Conservation (phyloP, 1,139 yeast species). For the Starmera stellimalicola region DNA sequence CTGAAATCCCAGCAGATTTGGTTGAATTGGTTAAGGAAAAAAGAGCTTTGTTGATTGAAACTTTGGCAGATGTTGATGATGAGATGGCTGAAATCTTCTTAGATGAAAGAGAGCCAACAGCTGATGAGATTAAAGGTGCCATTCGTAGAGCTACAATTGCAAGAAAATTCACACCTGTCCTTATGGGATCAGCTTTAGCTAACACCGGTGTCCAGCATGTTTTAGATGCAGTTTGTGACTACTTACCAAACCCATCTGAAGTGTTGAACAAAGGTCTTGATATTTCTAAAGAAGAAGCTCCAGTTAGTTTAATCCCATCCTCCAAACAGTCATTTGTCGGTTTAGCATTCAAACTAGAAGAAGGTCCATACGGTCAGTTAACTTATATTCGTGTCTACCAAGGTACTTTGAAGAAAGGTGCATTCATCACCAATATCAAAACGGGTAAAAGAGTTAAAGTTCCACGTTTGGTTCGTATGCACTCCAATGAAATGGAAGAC, state of each 20-base stretch:
- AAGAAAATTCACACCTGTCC: conserved; percentile 92
- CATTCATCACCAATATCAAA: conserved; percentile 80
- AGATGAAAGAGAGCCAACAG: conserved; percentile 83
- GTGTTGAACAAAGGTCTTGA: conserved; percentile 86
- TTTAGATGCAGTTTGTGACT: conserved; percentile 92
- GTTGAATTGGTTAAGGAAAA: conserved; percentile 73
- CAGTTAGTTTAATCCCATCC: conserved; percentile 70
- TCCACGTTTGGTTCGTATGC: conserved; percentile 96
- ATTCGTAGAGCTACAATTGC: conserved; percentile 96
- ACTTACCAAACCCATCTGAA: conserved; percentile 90
- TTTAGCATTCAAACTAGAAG: conserved; percentile 94
- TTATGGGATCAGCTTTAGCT: conserved; percentile 98
- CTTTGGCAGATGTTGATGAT: conserved; percentile 95
- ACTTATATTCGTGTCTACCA: conserved; percentile 96
- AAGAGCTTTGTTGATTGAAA: conserved; percentile 77
- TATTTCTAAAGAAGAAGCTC: conserved; percentile 55
- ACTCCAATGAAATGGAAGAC: conserved; percentile 97
- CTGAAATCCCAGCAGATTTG: conserved; percentile 67
- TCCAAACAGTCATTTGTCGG: conserved; percentile 82
- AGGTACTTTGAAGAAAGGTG: conserved; percentile 87
- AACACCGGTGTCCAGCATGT: conserved; percentile 94
- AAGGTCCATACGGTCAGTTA: conserved; percentile 95
- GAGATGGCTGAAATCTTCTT: conserved; percentile 89
- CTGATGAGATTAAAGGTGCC: conserved; percentile 74
- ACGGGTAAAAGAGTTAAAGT: conserved; percentile 91